Base-by-base conservation (phyloP, 495 filamentous ascomycete species). In the Chaetomium fimeti region DNA sequence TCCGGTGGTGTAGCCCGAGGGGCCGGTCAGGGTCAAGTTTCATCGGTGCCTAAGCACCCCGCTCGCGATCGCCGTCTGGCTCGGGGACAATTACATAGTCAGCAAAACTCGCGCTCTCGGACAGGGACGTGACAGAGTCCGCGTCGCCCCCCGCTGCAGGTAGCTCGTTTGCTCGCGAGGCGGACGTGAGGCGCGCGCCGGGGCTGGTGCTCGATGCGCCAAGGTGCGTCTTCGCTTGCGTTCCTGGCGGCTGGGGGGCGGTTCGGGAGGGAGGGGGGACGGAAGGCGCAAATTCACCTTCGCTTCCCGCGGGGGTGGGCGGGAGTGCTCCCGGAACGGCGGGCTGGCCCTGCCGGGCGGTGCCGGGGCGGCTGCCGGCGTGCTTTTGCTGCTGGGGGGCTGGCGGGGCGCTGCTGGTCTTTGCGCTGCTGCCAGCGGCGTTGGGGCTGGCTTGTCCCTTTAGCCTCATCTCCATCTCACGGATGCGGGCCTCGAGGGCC, bases 381-480 rank as follows among this genome's bases (percentile, higher is more conserved):
- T 71, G 57, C 56, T 77, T 70, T 57, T 69, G 38, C 45, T 75
- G 51, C 18, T 57, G 13, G 66, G 65, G 12, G 65, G 57, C 18
- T n/a, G 68, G 65, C 27, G 66, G 64, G 9, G 62, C 66, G 40
- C 57, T 59, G 28, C 70, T 49, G 75, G 73, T 53, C 48, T 69
- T 13, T 12, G 54, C 48, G 69, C 63, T 49, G 77, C 56, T 24
- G 75, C 71, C 52, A 69, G 73, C 57, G 68, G 3, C 65, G 55
- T 27, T 29, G 58, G 42, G 47, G 47, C 42, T 42, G 29, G 62
- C 36, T 56, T 71, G 68, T 49, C 43, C 77, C 75, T 90, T 88
- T 13, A 98, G 83, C 22, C 88, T 88, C 69, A 87, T 79, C 77
- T 98, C 93, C 64, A 93, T 91, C 69, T 91, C 91, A 66, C 87